Evolutionary conservation across 257 asterid species (phyloP).

Genomic region (Solanum lignicaule): DNA sequence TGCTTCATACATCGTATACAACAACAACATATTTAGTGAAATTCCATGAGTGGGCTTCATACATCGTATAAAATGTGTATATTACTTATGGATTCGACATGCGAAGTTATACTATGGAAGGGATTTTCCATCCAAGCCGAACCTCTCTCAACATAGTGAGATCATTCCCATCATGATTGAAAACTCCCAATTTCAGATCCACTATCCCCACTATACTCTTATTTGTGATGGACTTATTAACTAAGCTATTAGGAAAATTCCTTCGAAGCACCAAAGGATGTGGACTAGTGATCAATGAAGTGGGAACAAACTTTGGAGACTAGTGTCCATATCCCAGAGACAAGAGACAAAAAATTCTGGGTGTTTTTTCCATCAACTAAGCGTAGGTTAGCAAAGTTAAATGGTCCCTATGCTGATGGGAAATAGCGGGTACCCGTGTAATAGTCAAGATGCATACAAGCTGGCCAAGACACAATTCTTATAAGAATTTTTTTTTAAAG

Average conservation of each 20-base stretch:
- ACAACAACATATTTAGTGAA: background rate
- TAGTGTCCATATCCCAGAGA: background rate
- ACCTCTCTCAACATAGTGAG: background rate
- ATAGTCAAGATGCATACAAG: background rate
- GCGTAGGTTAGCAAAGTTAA: background rate
- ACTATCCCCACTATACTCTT: background rate
- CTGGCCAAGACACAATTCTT: background rate
- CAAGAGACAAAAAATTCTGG: background rate
- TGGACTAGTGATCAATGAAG: background rate
- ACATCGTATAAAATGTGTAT: background rate
- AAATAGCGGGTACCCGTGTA: background rate
- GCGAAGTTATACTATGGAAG: background rate
- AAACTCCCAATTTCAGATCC: background rate
- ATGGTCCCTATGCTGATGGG: background rate
- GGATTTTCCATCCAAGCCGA: background rate
- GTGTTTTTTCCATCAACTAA: background rate
- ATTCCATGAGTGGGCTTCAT: background rate
- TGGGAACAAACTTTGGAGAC: background rate
- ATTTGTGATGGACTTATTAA: background rate
- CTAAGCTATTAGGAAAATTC: background rate
- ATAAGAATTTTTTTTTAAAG: background rate
- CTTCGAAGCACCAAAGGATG: background rate
- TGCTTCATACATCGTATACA: background rate
- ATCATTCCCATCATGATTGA: background rate
- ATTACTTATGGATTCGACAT: background rate